Percentiles rank a stretch among this genome's conserved stretches.
These are phyloP conservation scores for Candida oleophila DNA, from an alignment of 805 yeast genomes.

Conservation along the genomic window DNA sequence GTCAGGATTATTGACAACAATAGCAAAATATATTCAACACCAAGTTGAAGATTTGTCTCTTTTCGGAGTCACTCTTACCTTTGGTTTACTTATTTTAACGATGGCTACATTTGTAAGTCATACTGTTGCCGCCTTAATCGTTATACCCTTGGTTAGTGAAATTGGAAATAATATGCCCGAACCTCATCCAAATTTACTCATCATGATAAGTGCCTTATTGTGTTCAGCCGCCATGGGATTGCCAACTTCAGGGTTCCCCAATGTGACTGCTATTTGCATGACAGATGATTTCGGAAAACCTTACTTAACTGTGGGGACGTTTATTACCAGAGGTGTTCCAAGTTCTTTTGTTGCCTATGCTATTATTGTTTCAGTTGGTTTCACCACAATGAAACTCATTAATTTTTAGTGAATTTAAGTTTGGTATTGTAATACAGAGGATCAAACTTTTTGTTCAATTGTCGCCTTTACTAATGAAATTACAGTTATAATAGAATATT, in stretches of 20 bases:
- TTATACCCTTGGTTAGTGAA: constrained; percentile 86
- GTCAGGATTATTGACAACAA: constrained; percentile 78
- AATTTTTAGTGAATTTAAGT: constrained; percentile 20
- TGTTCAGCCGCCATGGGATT: constrained; percentile 97
- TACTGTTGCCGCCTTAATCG: constrained; percentile 93
- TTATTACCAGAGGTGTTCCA: constrained; percentile 90
- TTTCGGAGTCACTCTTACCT: constrained; percentile 70
- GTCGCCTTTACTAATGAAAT: not conserved
- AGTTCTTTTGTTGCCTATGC: constrained; percentile 73
- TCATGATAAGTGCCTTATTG: constrained; percentile 62
- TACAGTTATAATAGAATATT: not conserved
- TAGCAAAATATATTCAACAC: constrained; percentile 68
- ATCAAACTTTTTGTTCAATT: no score
- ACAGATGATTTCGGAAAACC: constrained; percentile 91
- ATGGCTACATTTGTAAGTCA: constrained; percentile 96
- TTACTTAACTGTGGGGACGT: constrained; percentile 80
- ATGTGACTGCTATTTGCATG: constrained; percentile 94
- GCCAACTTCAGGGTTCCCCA: constrained; percentile 97
- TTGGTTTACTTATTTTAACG: constrained; percentile 76
- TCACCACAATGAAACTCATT: constrained; percentile 55
- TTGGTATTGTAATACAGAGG: not conserved
- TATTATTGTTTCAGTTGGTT: constrained; percentile 78
- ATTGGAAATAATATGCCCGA: constrained; percentile 74
- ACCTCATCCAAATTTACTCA: constrained; percentile 83
- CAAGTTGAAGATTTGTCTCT: constrained; percentile 66